A percentile compares a stretch with the other conserved stretches of the same genome.
phyloP scores from a whole-genome alignment of 176 grass and related monocot species.

The Avena sativa region DNA sequence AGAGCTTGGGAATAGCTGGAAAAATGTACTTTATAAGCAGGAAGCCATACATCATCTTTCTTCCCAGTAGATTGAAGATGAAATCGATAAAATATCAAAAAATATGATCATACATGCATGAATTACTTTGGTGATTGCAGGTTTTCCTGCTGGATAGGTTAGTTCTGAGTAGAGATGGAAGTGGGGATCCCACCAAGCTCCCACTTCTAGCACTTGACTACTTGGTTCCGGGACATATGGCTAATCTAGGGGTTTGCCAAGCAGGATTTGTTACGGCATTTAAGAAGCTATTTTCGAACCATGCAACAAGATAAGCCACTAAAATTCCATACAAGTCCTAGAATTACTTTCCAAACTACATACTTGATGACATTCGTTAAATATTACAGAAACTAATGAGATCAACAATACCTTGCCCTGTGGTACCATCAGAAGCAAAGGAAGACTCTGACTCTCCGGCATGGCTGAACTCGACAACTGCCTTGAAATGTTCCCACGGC shows the following conservation, averaged over 20 bases:
- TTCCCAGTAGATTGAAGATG: background rate
- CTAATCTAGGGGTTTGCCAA: constrained; percentile 1
- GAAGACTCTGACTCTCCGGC: constrained; percentile 41
- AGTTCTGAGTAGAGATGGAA: background rate
- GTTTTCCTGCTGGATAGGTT: background rate
- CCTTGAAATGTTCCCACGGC: constrained; percentile 86
- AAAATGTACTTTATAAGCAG: constrained; percentile 41
- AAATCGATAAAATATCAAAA: background rate
- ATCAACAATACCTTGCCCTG: constrained; percentile 56
- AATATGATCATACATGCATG: background rate
- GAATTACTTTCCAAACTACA: constrained; percentile 29
- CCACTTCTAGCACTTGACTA: too few species aligned
- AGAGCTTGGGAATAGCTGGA: constrained; percentile 28
- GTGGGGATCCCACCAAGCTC: too few species aligned
- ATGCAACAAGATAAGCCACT: background rate
- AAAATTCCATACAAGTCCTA: background rate
- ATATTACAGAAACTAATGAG: background rate
- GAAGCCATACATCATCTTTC: constrained; percentile 6
- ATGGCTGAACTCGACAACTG: constrained; percentile 73
- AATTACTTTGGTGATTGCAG: background rate
- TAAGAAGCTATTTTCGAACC: background rate
- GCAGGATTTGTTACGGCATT: background rate
- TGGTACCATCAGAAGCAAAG: constrained; percentile 40
- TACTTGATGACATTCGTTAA: constrained; percentile 10
- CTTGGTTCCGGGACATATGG: background rate